Evolutionary conservation across 2,329 filamentous ascomycete genomes (phyloP), one percentile per base, ranked within the genome.

Genomic region (Sporothrix inflata): DNA sequence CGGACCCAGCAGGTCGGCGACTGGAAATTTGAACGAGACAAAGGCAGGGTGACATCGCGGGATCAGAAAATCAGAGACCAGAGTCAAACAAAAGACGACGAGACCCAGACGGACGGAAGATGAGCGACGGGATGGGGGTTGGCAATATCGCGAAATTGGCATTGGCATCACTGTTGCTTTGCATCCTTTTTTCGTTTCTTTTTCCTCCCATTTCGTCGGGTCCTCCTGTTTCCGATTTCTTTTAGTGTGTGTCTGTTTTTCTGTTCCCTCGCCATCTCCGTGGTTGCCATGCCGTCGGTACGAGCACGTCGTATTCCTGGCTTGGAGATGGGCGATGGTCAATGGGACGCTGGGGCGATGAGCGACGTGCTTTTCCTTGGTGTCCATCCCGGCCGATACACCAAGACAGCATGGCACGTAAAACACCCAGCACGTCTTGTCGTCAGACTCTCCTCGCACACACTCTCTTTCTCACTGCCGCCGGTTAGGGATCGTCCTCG

Each of bases 1-100:
- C 45, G 42, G 69, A 66, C 60, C 69, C 69, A 66, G 69, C 69
- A 71, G 60, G 69, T 71, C 69, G 69, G 69, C 69, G 69, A 71
- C 69, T 40, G 16, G 16, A 55, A 55, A 24, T 55, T 55, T 34
- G 38, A 27, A 66, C 38, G 42, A 45, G 69, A 21, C 24, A 27
- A 65, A 65, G 60, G 40, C 38, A 42, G 38, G 69, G 69, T 71
- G 21, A 71, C 69, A 71, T 71, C 49, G 69, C 69, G 60, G 69
- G 45, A 70, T 49, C 24, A 63, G 34, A 16, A 47, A 47, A 47
- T 47, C 42, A 49, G 47, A 27, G 12, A 65, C 38, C 24, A 14
- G 9, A 21, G 14, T 5, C n/a, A 65, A 65, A 27, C 40, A 27
- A 40, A 24, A 19, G 3, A 8, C 38, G 12, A 27, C 38, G 42